Conservation (phyloP, 768 basidiomycete genomes). For the Suillus discolor region DNA sequence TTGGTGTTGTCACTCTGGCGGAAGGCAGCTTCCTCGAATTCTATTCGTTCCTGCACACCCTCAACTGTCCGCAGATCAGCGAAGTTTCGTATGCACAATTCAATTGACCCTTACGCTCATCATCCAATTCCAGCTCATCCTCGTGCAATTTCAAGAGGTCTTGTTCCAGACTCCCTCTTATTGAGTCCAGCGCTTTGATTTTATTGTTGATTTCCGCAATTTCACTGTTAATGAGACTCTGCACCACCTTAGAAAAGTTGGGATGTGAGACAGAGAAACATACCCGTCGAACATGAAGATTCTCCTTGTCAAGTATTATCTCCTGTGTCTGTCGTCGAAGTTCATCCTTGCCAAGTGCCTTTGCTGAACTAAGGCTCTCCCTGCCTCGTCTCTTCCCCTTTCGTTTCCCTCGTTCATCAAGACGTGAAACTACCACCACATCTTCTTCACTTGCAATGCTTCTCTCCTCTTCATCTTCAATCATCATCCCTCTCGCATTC, state of each 20-base stretch:
- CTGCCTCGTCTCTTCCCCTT: conserved; percentile 52
- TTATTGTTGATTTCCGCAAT: conserved; percentile 88
- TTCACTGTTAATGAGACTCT: conserved; percentile 87
- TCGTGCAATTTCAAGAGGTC: conserved; percentile 88
- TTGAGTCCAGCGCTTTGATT: conserved; percentile 81
- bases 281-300: conserved; percentile 86
- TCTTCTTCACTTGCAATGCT: conserved; percentile 78
- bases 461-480: conserved; percentile 42
- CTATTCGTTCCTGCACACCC: conserved; percentile 84
- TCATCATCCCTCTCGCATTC: conserved; percentile 71
- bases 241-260: conserved; percentile 16
- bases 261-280: not conserved
- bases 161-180: conserved; percentile 77
- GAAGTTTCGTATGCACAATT: not conserved
- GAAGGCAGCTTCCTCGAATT: conserved; percentile 59
- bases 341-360: conserved; percentile 82
- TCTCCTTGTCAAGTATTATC: conserved; percentile 90
- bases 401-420: conserved; percentile 31
- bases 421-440: conserved; percentile 60
- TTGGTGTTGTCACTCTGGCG: conserved; percentile 27
- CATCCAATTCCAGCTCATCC: conserved; percentile 95
- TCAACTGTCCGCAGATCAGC: conserved; percentile 56
- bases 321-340: conserved; percentile 82
- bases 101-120: conserved; percentile 71
- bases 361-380: conserved; percentile 68